These are phyloP conservation scores for Cystoderma amianthinum DNA, from an alignment of 768 basidiomycete species.

Conservation along the genomic window DNA sequence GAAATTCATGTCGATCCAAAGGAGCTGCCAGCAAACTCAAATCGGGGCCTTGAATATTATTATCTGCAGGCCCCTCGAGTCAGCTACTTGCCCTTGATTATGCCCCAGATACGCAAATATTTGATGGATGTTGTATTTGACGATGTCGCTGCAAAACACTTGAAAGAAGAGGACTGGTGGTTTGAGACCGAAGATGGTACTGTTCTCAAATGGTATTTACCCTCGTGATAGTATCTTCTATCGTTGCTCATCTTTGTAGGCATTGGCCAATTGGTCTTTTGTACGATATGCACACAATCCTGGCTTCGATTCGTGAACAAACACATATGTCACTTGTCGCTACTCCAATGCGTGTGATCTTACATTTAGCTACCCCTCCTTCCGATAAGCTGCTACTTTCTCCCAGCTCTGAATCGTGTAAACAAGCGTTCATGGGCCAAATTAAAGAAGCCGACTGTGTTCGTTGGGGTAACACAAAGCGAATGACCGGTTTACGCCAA, in stretches of 20 bases:
- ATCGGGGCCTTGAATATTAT: conserved; percentile 85
- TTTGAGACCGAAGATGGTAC: conserved; percentile 86
- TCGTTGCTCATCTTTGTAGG: conserved; percentile 44
- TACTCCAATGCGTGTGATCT: conserved; percentile 66
- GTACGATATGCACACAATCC: conserved; percentile 78
- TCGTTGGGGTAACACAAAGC: conserved; percentile 92
- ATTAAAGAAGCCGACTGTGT: conserved; percentile 97
- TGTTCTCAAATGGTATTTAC: conserved; percentile 72
- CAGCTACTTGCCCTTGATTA: conserved; percentile 85
- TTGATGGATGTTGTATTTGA: conserved; percentile 92
- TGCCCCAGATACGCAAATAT: conserved; percentile 84
- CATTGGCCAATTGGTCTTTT: conserved; percentile 97
- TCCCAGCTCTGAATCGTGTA: conserved; percentile 80
- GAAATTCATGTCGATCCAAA: conserved; percentile 86
- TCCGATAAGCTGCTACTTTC: conserved; percentile 79
- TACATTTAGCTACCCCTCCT: conserved; percentile 86
- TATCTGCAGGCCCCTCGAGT: conserved; percentile 88
- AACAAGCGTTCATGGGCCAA: conserved; percentile 92
- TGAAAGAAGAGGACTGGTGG: conserved; percentile 96
- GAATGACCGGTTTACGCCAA: conserved; percentile 86
- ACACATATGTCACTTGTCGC: conserved; percentile 33
- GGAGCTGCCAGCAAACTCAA: conserved; percentile 85
- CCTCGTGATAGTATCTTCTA: conserved; percentile 1
- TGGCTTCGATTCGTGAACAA: conserved; percentile 46
- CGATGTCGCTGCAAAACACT: conserved; percentile 63